These are phyloP conservation scores for Tetrahymena borealis DNA, from an alignment of 73 alveolate genomes.

Conservation along the genomic window DNA sequence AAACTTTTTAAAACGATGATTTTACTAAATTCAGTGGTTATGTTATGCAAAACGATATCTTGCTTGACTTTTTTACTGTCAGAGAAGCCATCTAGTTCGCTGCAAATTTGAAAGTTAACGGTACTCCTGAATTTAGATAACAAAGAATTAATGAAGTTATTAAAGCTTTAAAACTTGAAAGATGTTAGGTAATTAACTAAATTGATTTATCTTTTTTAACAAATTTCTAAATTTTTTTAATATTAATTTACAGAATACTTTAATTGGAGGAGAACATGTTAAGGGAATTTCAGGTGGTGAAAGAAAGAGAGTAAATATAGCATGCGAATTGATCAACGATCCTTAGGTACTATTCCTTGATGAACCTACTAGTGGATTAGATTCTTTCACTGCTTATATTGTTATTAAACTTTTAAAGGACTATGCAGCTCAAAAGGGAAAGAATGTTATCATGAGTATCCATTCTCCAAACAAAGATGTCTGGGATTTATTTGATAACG, in stretches of 20 bases:
- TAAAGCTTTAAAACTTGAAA: background rate
- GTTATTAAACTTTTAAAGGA: conserved; percentile 20
- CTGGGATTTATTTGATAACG: background rate
- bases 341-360: conserved; percentile 33
- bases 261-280: conserved; percentile 15
- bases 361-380: conserved; percentile 45
- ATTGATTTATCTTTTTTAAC: background rate
- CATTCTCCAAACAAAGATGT: background rate
- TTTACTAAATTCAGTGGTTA: conserved; percentile 23
- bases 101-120: conserved; percentile 13
- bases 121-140: background rate
- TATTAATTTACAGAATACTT: conserved; percentile 2
- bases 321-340: conserved; percentile 19
- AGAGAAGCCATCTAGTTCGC: conserved; percentile 24
- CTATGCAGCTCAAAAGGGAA: background rate
- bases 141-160: conserved; percentile 5
- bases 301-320: conserved; percentile 26
- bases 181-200: background rate
- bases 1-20: background rate
- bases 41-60: conserved; percentile 36
- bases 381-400: conserved; percentile 28
- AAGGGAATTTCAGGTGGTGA: conserved; percentile 48
- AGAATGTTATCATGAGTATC: background rate
- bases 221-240: background rate
- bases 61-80: conserved; percentile 25